Evolutionary conservation across 352 stramenopile genomes (phyloP).

Genomic region (Ochromonadaceae sp.): DNA sequence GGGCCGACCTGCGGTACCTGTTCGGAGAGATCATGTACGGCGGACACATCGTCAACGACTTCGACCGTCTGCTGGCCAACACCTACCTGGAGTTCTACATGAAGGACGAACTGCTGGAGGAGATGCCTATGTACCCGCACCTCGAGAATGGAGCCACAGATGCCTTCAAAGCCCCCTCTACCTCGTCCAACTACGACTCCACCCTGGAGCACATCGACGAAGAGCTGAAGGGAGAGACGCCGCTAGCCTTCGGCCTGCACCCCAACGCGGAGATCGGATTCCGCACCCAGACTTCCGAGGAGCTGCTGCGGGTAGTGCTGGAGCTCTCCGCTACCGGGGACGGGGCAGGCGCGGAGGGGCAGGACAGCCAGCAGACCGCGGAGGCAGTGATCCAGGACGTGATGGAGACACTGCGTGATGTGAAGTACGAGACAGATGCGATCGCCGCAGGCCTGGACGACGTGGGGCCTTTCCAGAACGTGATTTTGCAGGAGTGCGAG

Average conservation of each 20-base stretch:
- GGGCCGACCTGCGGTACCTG: conserved; percentile 74
- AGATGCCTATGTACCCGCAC: conserved; percentile 67
- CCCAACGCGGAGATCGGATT: conserved; percentile 81
- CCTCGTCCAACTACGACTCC: conserved; percentile 34
- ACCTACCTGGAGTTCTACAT: conserved; percentile 69
- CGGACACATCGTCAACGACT: conserved; percentile 92
- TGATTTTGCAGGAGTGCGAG: conserved; percentile 69
- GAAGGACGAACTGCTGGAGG: conserved; percentile 63
- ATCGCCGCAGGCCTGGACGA: conserved; percentile 38
- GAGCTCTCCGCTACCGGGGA: conserved; percentile 35
- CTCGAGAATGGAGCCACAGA: conserved; percentile 33
- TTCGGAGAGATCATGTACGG: conserved; percentile 89
- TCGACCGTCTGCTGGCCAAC: conserved; percentile 59
- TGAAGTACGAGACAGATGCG: conserved; percentile 33
- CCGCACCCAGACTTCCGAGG: conserved; percentile 55
- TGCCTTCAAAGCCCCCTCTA: conserved; percentile 28
- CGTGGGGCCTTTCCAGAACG: conserved; percentile 69
- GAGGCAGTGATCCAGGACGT: conserved; percentile 70
- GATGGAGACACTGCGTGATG: conserved; percentile 61
- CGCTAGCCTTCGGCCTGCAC: conserved; percentile 67
- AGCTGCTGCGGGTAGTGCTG: conserved; percentile 54
- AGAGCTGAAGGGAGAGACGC: conserved; percentile 55
- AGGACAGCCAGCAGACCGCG: conserved; percentile 53
- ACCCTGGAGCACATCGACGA: conserved; percentile 69
- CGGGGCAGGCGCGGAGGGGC: conserved; percentile 38